Base-by-base conservation (phyloP, 345 rosid species). In the Pistacia vera region DNA sequence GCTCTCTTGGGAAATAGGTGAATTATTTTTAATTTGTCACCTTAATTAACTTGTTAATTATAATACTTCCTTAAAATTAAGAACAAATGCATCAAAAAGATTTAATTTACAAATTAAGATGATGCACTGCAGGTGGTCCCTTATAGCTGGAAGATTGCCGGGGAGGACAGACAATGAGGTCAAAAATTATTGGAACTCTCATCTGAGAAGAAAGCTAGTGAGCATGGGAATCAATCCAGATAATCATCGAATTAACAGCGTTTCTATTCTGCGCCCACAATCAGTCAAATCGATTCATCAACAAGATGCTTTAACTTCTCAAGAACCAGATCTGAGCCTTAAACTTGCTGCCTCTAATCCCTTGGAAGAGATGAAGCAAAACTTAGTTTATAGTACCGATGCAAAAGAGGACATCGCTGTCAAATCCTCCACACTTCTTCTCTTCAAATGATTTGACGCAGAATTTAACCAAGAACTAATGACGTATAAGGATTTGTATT, bases 121-220 rank as follows among this genome's bases (percentile, higher is more conserved):
- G 57, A 41, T 14, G 13, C 57, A 28, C 33, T 64, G 28, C 41
- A 64, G 68, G 28, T 64, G 68, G 68, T 64, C 68, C 2, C 68
- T 64, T 64, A 64, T 64, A 36, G 68, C 68, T 38, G 68, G 68
- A 64, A 64, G 68, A 17, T 64, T 64, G 48, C 68, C 68, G 0
- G 68, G 68, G 4, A 36, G 68, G 44, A 64, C 68, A 17, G 68
- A 38, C 2, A 64, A 64, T 36, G 68, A 64, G 48, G 68, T 64
- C 25, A 64, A 64, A 38, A 64, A 64, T 64, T 38, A 64, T 44
- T 64, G 68, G 68, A 64, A 64, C 11, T 16, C 68, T 64, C 68
- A 18, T 64, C 68, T 64, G 12, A 64, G 48, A 20, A 64, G 68
- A 64, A 64, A 64, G 44, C 68, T 64, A 13, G 7, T 64, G 11